phyloP scores from a whole-genome alignment of 2,329 filamentous ascomycete species.

The Aspergillus brunneoviolaceus region DNA sequence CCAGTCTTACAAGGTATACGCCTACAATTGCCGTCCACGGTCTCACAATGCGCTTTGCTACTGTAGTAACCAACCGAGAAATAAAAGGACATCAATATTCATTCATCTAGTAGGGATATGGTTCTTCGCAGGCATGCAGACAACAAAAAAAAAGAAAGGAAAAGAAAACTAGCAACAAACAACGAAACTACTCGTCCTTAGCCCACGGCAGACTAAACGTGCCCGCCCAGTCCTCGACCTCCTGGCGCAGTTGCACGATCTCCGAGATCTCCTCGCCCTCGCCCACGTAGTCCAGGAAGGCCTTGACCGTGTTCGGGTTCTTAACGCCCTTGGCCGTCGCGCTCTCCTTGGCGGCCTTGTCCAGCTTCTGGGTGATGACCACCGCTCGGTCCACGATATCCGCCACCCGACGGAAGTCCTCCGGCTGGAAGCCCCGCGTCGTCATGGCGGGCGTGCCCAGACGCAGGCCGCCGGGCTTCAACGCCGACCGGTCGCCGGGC shows the following conservation, averaged over 20 bases:
- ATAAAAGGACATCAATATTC: background rate
- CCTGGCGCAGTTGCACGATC: conserved; percentile 81
- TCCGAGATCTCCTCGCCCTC: conserved; percentile 75
- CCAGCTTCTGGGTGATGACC: conserved; percentile 72
- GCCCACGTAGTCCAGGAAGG: conserved; percentile 89
- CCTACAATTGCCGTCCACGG: too few relatives aligned
- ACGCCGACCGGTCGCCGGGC: conserved; percentile 87
- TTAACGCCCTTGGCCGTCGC: conserved; percentile 82
- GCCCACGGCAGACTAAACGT: conserved; percentile 87
- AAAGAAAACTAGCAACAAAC: background rate
- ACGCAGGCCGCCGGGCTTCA: conserved; percentile 88
- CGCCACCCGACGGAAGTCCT: conserved; percentile 83
- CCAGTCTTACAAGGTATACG: background rate
- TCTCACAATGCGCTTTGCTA: too few relatives aligned
- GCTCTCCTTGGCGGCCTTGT: conserved; percentile 67
- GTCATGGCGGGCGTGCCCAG: conserved; percentile 98
- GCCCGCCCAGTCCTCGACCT: conserved; percentile 85
- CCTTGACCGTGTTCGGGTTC: conserved; percentile 97
- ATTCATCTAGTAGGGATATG: background rate
- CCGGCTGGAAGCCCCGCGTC: conserved; percentile 83
- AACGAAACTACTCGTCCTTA: conserved; percentile 52
- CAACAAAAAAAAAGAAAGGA: background rate
- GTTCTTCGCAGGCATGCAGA: background rate
- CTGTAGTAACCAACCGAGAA: background rate
- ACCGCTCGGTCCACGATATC: conserved; percentile 84